Evolutionary conservation across 352 stramenopile species (phyloP).

Genomic region (Thraustochytrium striatum): DNA sequence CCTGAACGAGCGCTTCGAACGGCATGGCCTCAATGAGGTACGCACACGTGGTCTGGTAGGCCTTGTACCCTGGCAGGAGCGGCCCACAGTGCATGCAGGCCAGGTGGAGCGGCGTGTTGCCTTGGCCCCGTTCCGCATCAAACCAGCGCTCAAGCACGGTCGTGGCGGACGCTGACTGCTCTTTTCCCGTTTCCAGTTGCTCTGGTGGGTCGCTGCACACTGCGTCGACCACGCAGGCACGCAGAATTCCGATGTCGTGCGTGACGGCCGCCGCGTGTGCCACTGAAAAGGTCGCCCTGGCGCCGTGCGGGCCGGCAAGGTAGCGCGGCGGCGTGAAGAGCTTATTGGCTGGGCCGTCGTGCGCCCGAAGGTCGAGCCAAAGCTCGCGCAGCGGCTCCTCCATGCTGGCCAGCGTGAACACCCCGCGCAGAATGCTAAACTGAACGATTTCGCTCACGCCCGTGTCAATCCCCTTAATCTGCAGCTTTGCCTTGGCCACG

Average conservation of each 20-base stretch:
- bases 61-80: neutral
- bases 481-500: too few species aligned
- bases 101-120: neutral
- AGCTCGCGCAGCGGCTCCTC: neutral
- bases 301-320: too few species aligned
- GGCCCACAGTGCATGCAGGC: neutral
- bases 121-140: neutral
- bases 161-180: neutral
- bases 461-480: too few species aligned
- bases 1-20: neutral
- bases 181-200: neutral
- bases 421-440: neutral
- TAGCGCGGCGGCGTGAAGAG: neutral
- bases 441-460: slow-evolving; percentile 4
- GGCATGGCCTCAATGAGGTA: neutral
- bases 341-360: too few species aligned
- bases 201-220: neutral
- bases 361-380: neutral
- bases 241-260: neutral
- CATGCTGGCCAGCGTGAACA: neutral
- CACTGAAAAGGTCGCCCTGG: neutral
- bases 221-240: neutral
- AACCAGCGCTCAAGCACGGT: neutral
- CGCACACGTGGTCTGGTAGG: neutral
- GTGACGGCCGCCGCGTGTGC: slow-evolving; percentile 8